Base-by-base conservation (phyloP, 2,329 filamentous ascomycete genomes). In the Lecanicillium sp. region DNA sequence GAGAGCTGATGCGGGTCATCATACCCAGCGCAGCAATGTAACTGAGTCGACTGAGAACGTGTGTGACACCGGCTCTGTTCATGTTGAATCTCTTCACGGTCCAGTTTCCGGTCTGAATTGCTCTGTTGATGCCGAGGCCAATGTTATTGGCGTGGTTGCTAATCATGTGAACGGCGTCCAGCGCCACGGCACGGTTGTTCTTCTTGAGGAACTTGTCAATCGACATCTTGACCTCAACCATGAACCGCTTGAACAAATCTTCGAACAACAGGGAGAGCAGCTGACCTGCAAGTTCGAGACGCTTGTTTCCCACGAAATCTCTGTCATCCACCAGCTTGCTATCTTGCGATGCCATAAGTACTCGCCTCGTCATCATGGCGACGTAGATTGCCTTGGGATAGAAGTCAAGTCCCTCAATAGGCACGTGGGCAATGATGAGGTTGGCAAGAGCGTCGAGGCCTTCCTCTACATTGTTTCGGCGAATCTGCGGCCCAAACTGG, bases 1-100 rank as follows among this genome's bases (percentile, higher is more conserved):
- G 92, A 73, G 86, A 94, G 60, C 84, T 92, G 54, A 98, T 97
- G 60, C 92, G 77, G 12, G 92, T 98, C 92, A 98, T 98, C 94
- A 98, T 98, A 46, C 94, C 94, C 19, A 98, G 76, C 19, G 92
- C 92, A 46, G 84, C 86, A 59, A 98, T 96, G 57, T 97, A 98
- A 61, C 90, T 97, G 40, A 98, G 71, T 46, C 92, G 80, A 62
- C 90, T 97, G 35, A 98, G 71, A 29, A 98, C 88, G 61, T 98
- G 92, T 0, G 94, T 97, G 17, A 98, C 88, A 56, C 92, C 92
- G 17, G 92, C 90, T 57, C 90, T 76, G 56, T 97, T 94, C 92
- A 98, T 98, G 61, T 90, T 88, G 69, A 98, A 98, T 58, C 94
- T 87, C 64, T 96, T 96, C 49, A 98, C 74, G 46, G 77, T 96